Base-by-base conservation (phyloP, 164 flowering plant species). In the Hamamelis virginiana region DNA sequence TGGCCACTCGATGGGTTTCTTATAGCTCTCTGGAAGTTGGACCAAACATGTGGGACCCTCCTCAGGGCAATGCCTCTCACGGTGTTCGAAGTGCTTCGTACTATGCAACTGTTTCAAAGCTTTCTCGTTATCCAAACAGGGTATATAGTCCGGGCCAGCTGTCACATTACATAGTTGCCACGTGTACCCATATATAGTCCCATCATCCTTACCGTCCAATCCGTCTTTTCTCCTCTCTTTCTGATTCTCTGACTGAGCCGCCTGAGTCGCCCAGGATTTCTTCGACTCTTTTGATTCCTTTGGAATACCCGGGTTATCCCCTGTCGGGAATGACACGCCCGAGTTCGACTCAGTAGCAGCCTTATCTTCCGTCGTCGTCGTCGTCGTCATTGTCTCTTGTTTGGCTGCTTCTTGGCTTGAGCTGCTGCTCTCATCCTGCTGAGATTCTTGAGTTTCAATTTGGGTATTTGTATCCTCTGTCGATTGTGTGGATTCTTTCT, bases 31-130 rank as follows among this genome's bases (percentile, higher is more conserved):
- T 0, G 97, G 98, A 9, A 77, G 28, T 6, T 91, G 88, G 56
- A 89, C 97, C 67, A 94, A 70, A 73, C 97, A 94, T 1, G 88
- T 80, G 0, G 97, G 97, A 0, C 80, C 70, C 62, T 86, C 90
- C 70, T 87, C 86, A 11, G 98, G 98, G 67, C 98, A 92, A 67
- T 94, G 97, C 72, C 98, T 80, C 78, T 94, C 97, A 0, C 98
- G 80, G 67, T 94, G 98, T 83, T 92, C 89, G 60, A 62, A 91
- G 76, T 88, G 98, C 14, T 52, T 65, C 4, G 84, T 86, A 27
- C 71, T 76, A 9, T 48, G 87, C 23, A 92, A 46, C 45, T 77
- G 52, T 66, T 66, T 78, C 9, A 92, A 44, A 0, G 92, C 92
- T 59, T 80, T 76, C 77, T 82, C 91, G 72, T 94, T 94, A 77